Base-by-base conservation (phyloP, 306 rosid genomes). In the Vachellia collinsii region DNA sequence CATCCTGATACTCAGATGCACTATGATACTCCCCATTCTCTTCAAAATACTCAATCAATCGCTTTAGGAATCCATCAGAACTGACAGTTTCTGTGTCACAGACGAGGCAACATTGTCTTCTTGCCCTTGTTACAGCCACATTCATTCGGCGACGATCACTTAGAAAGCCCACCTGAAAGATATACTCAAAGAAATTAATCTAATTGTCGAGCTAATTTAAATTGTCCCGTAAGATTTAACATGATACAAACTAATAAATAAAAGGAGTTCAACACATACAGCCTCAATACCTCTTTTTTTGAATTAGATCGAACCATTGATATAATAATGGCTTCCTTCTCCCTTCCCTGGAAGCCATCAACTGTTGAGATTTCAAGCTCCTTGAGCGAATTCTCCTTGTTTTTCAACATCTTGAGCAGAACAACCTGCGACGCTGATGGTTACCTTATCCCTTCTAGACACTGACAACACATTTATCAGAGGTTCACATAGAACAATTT, bases 341-440 rank as follows among this genome's bases (percentile, higher is more conserved):
- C 99, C 81, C 99, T 87, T 63, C 99, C 98, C 75, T 95, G 99
- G 87, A 95, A 95, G 61, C 99, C 99, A 75, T 95, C 99, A 76
- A 95, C 99, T 56, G 99, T 95, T 54, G 99, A 95, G 64, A 95
- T 93, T 83, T 95, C 99, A 80, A 93, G 68, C 81, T 90, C 91
- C 84, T 90, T 95, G 66, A 95, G 85, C 72, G 77, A 83, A 86
- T 80, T 87, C 62, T 93, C 97, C 80, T 91, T 93, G 86, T 86
- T 89, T 88, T 43, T 95, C 88, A 95, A 89, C 86, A 85, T 91
- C 88, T 84, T 93, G 61, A 95, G 89, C 34, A 92, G 81, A 79
- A 95, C 97, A 84, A 90, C 98, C 98, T 95, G 91, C 87, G 83
- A 86, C 59, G 78, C 13, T 2, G 70, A 10, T 4, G 67, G 80